Evolutionary conservation across 1,284 basidiomycete genomes (phyloP), one percentile per base, ranked within the genome.

Genomic region (Cutaneotrichosporon sp.): DNA sequence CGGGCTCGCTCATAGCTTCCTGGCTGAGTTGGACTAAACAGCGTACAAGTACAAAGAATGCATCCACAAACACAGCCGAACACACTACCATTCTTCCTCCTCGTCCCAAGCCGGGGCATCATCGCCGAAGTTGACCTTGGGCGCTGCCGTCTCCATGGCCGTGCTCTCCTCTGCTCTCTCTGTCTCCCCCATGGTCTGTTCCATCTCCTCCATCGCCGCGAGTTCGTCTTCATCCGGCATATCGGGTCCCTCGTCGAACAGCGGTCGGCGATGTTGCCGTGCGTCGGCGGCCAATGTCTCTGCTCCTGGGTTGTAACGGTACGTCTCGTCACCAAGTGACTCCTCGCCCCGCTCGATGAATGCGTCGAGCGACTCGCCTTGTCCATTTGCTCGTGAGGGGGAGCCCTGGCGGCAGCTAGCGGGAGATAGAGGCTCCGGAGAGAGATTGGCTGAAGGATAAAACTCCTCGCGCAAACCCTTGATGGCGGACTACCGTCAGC

Each of bases 161-260:
- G 11, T 32, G 26, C 17, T 46, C 3, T 46, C 58, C 19, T 68
- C 70, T 41, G 57, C 61, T 35, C 65, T 60, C 69, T 83, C 82
- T 60, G 82, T 77, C 65, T 87, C 84, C 44, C 80, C 73, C 48
- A 85, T 75, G 56, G 84, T 81, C 82, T 85, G 85, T 80, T 52
- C 44, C 2, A 26, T 37, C 33, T 43, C 84, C 39, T 80, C 72
- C 47, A 85, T 74, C 55, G 84, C 81, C 82, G 84, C 85, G 80
- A 87, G 81, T 50, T 70, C 66, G 25, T 70, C 66, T 44, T 68
- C 34, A 19, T 59, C 56, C 4, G 48, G 37, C 34, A 62, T 64
- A 5, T 46, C 43, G 25, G 17, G 17, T 16, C 31, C 35, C 0
- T 25, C 78, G 20, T 78, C 79, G 42, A 63, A 66, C 27, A 63